Base-by-base conservation (phyloP, 108 stramenopile genomes). In the Cyclostephanos tholiformis region DNA sequence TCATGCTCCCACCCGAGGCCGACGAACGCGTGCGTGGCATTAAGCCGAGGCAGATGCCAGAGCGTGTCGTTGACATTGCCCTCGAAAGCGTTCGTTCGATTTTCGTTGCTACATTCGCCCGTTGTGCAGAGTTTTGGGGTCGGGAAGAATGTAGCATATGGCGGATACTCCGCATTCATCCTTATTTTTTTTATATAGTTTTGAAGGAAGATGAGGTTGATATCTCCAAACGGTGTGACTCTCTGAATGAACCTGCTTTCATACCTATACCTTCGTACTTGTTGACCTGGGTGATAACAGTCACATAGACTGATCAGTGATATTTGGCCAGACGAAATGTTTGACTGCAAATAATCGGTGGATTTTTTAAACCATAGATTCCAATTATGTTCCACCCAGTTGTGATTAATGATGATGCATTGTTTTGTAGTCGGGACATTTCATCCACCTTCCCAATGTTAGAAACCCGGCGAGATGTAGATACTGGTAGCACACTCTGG, bases 401-500 rank as follows among this genome's bases (percentile, higher is more conserved):
- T n/a, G n/a, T n/a, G n/a, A n/a, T n/a, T n/a, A n/a, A n/a, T n/a
- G n/a, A n/a, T n/a, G n/a, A n/a, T n/a, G n/a, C n/a, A n/a, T n/a
- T n/a, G n/a, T n/a, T n/a, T n/a, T n/a, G n/a, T n/a, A n/a, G n/a
- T n/a, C n/a, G n/a, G n/a, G n/a, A n/a, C n/a, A n/a, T n/a, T n/a
- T n/a, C n/a, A n/a, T n/a, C n/a, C n/a, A n/a, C n/a, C n/a, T n/a
- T 36, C 6, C 6, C 4, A 6, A 36, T 36, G 4, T 36, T 6
- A 75, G 65, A 67, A 30, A 67, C 5, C 35, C 12, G 14, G 53
- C 63, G 19, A 67, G 58, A 22, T 66, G 8, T 44, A 67, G 49
- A 9, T 48, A 75, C 60, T 75, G 74, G 29, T 75, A 75, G 3
- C 74, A 44, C 11, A 75, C 65, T 20, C 74, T 49, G 4, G 62